Evolutionary conservation across 352 stramenopile genomes (phyloP).

Genomic region (Elongisporangium prolatum): DNA sequence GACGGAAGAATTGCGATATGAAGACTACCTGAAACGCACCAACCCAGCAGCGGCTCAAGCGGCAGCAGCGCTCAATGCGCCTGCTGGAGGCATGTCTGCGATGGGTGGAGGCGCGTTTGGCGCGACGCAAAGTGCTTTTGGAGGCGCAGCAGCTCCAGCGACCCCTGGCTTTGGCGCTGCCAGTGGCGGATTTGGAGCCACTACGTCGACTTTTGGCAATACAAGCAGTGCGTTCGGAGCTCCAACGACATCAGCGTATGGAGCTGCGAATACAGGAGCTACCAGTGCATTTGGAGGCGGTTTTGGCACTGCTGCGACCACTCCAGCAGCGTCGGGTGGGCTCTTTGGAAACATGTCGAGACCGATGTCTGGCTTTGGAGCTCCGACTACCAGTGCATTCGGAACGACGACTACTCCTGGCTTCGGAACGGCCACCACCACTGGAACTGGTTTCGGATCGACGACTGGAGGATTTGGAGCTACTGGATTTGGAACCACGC

Average conservation of each 20-base stretch:
- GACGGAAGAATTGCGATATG: constrained; percentile 64
- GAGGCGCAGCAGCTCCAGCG: constrained; percentile 7
- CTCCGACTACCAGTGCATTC: background rate
- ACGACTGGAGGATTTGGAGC: background rate
- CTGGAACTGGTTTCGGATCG: background rate
- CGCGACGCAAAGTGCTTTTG: constrained; percentile 19
- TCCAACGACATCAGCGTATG: constrained; percentile 25
- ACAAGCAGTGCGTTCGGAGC: constrained; percentile 12
- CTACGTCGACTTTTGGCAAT: constrained; percentile 38
- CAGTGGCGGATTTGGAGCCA: constrained; percentile 7
- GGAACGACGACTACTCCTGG: background rate
- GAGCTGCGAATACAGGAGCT: constrained; percentile 9
- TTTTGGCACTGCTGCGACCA: constrained; percentile 2
- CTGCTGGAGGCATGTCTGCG: constrained; percentile 11
- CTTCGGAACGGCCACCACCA: background rate
- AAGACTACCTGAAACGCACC: constrained; percentile 77
- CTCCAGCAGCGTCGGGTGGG: background rate
- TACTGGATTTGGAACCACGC: background rate
- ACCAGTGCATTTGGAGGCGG: constrained; percentile 26
- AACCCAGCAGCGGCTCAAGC: constrained; percentile 48
- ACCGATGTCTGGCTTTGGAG: background rate
- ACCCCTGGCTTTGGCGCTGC: constrained; percentile 13
- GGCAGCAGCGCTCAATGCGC: constrained; percentile 35
- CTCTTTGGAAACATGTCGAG: background rate
- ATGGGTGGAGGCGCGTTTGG: constrained; percentile 40